These are phyloP conservation scores for Exidia glandulosa DNA, from an alignment of 768 basidiomycete genomes.

Conservation along the genomic window DNA sequence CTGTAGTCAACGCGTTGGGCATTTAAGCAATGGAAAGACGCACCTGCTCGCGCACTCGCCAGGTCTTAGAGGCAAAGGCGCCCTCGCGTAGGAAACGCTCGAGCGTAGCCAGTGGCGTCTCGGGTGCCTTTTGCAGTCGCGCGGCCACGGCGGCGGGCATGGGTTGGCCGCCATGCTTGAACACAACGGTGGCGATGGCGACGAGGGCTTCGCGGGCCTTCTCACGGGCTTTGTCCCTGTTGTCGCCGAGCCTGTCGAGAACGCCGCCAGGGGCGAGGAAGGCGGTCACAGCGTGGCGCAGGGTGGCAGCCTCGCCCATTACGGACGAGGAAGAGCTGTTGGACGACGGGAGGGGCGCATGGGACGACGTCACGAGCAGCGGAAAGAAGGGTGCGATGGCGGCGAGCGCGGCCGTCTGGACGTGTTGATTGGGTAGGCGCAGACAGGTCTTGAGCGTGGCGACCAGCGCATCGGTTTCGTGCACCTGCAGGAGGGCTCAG, in stretches of 20 bases:
- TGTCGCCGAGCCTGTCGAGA: constrained; percentile 74
- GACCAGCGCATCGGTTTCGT: constrained; percentile 62
- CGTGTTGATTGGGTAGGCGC: constrained; percentile 70
- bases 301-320: constrained; percentile 40
- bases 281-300: constrained; percentile 57
- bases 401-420: constrained; percentile 65
- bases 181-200: constrained; percentile 60
- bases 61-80: constrained; percentile 71
- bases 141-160: constrained; percentile 30
- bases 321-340: constrained; percentile 35
- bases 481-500: constrained; percentile 36
- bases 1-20: too few relatives aligned
- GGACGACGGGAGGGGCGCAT: constrained; percentile 35
- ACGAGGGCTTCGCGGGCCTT: constrained; percentile 72
- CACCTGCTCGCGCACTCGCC: constrained; percentile 82
- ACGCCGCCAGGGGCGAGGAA: constrained; percentile 69
- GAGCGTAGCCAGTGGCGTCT: constrained; percentile 58
- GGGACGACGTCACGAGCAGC: constrained; percentile 39
- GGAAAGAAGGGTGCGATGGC: constrained; percentile 57
- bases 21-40: constrained; percentile 21
- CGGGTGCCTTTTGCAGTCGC: constrained; percentile 38
- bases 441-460: constrained; percentile 61
- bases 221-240: constrained; percentile 54
- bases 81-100: constrained; percentile 62
- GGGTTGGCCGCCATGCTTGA: constrained; percentile 39